phyloP scores from a whole-genome alignment of 2,329 filamentous ascomycete genomes.

The Thermothelomyces thermophilus region DNA sequence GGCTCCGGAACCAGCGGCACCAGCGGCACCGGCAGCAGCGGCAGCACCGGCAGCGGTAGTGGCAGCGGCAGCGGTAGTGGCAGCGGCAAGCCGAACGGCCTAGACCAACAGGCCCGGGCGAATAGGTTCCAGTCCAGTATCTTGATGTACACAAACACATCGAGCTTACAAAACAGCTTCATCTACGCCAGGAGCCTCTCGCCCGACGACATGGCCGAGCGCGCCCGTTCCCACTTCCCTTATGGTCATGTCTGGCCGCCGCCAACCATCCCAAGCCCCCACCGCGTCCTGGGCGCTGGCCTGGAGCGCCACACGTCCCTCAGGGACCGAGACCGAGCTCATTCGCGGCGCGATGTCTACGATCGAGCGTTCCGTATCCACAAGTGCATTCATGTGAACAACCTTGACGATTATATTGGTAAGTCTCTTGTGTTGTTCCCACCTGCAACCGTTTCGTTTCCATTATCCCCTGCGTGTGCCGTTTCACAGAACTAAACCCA shows the following conservation, averaged over 20 bases:
- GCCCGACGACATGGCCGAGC: conserved; percentile 31
- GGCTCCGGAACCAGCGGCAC: not conserved
- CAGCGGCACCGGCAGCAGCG: not conserved
- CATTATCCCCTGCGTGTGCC: no score
- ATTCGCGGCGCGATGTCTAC: conserved; percentile 52
- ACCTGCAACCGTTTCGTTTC: not conserved
- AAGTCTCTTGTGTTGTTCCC: not conserved
- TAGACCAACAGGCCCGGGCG: not conserved
- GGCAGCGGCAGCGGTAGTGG: not conserved
- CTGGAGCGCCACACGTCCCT: conserved; percentile 24
- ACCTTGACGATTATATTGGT: not conserved
- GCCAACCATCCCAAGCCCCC: conserved; percentile 55
- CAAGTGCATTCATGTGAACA: conserved; percentile 63
- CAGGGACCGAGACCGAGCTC: conserved; percentile 35
- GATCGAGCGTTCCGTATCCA: conserved; percentile 66
- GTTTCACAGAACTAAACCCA: no score
- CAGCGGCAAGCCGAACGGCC: no score
- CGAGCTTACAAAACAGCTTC: conserved; percentile 59
- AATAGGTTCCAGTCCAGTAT: conserved; percentile 42
- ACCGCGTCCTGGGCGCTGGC: conserved; percentile 41
- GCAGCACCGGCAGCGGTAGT: not conserved
- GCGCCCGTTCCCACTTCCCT: conserved; percentile 31
- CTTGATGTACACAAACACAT: conserved; percentile 44
- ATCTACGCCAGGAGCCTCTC: conserved; percentile 47
- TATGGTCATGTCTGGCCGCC: conserved; percentile 70